Evolutionary conservation across 2,329 filamentous ascomycete genomes (phyloP), one percentile per base, ranked within the genome.

Genomic region (Lanzia echinophila): DNA sequence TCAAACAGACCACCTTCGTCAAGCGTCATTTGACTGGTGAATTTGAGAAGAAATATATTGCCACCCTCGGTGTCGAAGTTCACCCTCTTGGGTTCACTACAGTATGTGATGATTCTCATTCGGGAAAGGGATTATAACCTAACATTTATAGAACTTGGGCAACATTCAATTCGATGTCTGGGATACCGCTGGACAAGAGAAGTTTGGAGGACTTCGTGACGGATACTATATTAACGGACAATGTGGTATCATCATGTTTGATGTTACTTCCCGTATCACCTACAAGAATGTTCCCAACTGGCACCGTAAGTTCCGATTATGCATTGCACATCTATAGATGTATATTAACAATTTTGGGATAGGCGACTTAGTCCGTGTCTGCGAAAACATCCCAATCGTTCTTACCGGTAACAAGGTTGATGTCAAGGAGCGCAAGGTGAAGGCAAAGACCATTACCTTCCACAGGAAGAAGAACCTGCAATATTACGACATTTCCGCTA

Each of bases 231-330:
- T 99, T 83, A 96, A 96, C 80, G 92, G 92, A 70, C 92, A 97
- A 79, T 97, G 92, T 76, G 92, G 94, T 79, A 96, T 99, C 81
- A 97, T 99, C 86, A 99, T 99, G 92, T 99, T 99, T 76, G 92
- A 99, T 76, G 92, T 99, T 65, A 97, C 94, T 62, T 96, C 92
- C 66, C 89, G 94, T 72, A 97, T 99, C 75, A 99, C 94, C 74
- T 99, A 99, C 87, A 99, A 99, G 88, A 99, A 99, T 81, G 94
- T 99, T 62, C 94, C 94, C 79, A 97, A 97, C 88, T 99, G 94
- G 94, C 94, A 99, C 78, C 94, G 94, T 96, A 86, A 73, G 90
- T 84, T 57, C 17, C 19, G 8, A 33, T 41, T 39, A 44, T 19
- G 12, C n/a, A 13, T 19, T 33, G 11, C 19, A 11, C 33, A 20